Evolutionary conservation across 2,329 filamentous ascomycete species (phyloP).

Genomic region (Penicillium sp.): DNA sequence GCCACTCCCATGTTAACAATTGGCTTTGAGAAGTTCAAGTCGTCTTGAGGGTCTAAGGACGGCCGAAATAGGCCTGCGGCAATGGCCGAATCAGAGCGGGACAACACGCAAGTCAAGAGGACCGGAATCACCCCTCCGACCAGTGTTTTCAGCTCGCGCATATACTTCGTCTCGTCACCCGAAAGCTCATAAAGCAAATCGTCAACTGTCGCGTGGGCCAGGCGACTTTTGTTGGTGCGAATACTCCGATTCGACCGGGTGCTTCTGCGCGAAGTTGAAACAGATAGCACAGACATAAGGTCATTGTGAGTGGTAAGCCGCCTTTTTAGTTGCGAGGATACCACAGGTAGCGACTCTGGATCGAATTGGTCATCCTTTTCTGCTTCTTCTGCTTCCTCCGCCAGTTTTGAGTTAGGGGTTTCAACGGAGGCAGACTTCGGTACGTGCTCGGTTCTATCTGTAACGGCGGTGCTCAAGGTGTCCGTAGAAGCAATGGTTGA

Average conservation of each 20-base stretch:
- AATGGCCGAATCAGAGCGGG: constrained; percentile 63
- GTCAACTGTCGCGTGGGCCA: constrained; percentile 65
- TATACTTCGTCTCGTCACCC: constrained; percentile 82
- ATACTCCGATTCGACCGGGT: constrained; percentile 76
- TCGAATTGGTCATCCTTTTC: constrained; percentile 46
- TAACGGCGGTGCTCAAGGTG: constrained; percentile 42
- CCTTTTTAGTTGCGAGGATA: constrained; percentile 59
- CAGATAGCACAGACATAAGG: constrained; percentile 85
- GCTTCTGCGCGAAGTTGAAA: constrained; percentile 60
- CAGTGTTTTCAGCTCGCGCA: constrained; percentile 84
- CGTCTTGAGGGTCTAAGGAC: constrained; percentile 52
- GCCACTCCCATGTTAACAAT: constrained; percentile 93
- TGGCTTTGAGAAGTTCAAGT: constrained; percentile 70
- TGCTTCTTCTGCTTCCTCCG: constrained; percentile 23
- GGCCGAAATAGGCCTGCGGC: constrained; percentile 67
- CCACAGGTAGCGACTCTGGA: constrained; percentile 44
- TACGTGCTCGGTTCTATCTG: constrained; percentile 13
- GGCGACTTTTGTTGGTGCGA: constrained; percentile 66
- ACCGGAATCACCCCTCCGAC: constrained; percentile 96
- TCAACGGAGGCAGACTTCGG: background rate
- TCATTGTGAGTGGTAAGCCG: constrained; percentile 89
- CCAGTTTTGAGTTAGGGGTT: background rate
- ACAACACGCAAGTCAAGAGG: constrained; percentile 78
- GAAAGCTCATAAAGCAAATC: constrained; percentile 78
- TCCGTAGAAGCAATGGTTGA: constrained; percentile 61